These are phyloP conservation scores for Barnettozyma botsteinii DNA, from an alignment of 805 yeast species.

Conservation along the genomic window DNA sequence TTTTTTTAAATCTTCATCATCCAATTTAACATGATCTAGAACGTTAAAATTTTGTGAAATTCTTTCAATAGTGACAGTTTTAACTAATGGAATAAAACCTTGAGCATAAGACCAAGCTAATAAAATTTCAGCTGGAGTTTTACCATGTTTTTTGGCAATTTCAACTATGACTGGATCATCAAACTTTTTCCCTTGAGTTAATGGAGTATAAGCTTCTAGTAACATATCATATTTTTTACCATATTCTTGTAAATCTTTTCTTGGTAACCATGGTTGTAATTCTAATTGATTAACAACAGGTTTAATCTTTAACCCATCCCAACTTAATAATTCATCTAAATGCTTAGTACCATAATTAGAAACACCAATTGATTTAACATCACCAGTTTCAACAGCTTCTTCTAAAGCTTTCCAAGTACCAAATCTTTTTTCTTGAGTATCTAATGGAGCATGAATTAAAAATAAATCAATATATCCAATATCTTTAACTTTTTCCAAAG, in stretches of 20 bases:
- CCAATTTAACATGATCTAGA: conserved; percentile 21
- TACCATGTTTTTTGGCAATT: conserved; percentile 39
- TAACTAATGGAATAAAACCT: conserved; percentile 20
- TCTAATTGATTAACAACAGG: conserved; percentile 80
- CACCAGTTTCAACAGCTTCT: conserved; percentile 56
- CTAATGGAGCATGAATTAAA: conserved; percentile 60
- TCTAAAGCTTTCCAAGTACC: conserved; percentile 72
- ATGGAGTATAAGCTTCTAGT: conserved; percentile 77
- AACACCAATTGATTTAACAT: conserved; percentile 66
- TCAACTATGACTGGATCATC: conserved; percentile 46
- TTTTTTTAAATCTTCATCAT: conserved; percentile 17
- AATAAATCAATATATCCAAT: conserved; percentile 68
- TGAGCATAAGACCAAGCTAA: conserved; percentile 22
- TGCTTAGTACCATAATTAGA: conserved; percentile 64
- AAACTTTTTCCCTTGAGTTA: conserved; percentile 56
- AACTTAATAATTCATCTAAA: conserved; percentile 51
- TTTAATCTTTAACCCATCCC: conserved; percentile 46
- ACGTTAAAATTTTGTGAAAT: conserved; percentile 15
- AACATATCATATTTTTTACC: conserved; percentile 49
- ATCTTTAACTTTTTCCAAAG: conserved; percentile 44
- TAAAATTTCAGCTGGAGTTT: conserved; percentile 16
- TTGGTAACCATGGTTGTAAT: conserved; percentile 78
- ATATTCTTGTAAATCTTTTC: conserved; percentile 55
- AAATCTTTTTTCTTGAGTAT: conserved; percentile 42
- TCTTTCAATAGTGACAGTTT: conserved; percentile 18